Conservation (phyloP, 1,284 basidiomycete genomes). For the Puccinia coronata region DNA sequence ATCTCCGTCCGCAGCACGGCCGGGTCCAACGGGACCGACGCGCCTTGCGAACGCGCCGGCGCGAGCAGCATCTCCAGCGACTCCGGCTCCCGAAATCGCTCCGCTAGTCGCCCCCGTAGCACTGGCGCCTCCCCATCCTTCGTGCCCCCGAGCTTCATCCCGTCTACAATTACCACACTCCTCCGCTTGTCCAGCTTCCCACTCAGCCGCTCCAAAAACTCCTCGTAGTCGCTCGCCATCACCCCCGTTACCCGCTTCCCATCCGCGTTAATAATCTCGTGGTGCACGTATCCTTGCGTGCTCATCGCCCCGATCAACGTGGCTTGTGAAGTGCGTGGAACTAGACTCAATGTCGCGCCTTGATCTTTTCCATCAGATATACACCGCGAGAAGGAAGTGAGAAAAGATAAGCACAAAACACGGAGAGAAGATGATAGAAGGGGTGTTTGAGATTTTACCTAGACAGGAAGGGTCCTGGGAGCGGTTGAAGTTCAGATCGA, state of each 20-base stretch:
- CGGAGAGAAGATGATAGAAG: background rate
- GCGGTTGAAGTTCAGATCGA: constrained; percentile 7
- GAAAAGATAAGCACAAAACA: background rate
- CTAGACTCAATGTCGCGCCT: background rate
- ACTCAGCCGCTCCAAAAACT: background rate
- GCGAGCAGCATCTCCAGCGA: background rate
- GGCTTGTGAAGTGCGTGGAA: background rate
- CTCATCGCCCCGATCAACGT: background rate
- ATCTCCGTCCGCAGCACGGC: background rate
- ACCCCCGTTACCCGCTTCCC: constrained; percentile 2
- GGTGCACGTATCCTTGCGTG: constrained; percentile 1
- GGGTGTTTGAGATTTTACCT: background rate
- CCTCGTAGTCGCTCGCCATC: background rate
- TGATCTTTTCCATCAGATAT: background rate
- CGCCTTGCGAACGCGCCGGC: no score
- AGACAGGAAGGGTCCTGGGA: background rate
- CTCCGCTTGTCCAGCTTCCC: background rate
- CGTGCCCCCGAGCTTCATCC: background rate
- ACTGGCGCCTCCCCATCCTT: background rate
- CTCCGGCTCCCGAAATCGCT: background rate
- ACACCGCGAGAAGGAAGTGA: no score
- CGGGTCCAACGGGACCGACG: background rate
- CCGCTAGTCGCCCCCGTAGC: background rate
- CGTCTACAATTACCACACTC: background rate
- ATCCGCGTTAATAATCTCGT: constrained; percentile 4